A percentile compares a stretch with the other conserved stretches of the same genome.
Conservation (phyloP, 257 asterid genomes). For the Capsicum pubescens region DNA sequence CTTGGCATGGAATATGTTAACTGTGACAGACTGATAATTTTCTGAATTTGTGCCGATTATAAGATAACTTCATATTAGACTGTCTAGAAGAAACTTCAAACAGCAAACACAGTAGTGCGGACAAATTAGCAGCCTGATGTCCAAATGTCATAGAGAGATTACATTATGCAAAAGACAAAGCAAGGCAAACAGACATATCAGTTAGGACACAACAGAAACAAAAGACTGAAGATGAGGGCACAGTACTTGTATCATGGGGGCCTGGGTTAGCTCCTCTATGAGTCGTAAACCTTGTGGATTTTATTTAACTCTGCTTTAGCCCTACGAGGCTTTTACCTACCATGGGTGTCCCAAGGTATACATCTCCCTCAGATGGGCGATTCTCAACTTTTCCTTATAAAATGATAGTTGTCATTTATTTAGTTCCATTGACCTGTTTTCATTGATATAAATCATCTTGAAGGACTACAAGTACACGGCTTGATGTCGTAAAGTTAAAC, state of each 20-base stretch:
- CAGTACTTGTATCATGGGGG: background rate
- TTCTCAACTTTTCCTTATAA: background rate
- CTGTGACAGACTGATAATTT: background rate
- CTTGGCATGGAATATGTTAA: background rate
- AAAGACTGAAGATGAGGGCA: background rate
- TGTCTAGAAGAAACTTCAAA: background rate
- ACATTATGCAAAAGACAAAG: background rate
- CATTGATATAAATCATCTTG: background rate
- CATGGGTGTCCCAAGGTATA: background rate
- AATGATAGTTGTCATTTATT: background rate
- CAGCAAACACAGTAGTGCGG: background rate
- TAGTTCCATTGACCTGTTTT: background rate
- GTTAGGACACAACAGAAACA: background rate
- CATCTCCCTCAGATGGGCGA: background rate
- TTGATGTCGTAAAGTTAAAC: background rate
- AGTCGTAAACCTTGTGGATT: background rate
- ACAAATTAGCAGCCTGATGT: background rate
- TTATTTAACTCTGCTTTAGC: background rate
- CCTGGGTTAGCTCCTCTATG: background rate
- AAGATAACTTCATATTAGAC: background rate
- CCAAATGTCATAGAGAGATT: background rate
- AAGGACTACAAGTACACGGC: too few relatives aligned
- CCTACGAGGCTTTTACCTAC: background rate
- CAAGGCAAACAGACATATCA: background rate
- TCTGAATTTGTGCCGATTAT: background rate